Base-by-base conservation (phyloP, 1,284 basidiomycete genomes). In the Ustilago trichophora region DNA sequence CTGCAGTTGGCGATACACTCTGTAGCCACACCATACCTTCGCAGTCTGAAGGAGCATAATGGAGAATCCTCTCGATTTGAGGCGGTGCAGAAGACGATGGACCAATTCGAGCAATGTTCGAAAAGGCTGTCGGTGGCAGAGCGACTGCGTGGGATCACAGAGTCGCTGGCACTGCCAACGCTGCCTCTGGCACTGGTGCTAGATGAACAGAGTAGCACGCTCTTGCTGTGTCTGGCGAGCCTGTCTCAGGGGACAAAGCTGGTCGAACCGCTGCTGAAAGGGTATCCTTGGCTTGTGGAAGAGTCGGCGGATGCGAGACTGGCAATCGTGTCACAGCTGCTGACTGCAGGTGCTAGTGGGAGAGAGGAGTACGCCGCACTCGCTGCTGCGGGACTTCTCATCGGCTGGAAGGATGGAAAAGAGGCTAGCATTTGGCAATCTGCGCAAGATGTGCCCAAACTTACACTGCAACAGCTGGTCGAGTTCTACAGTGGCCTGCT, bases 211-310 rank as follows among this genome's bases (percentile, higher is more conserved):
- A 21, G 32, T 4, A n/a, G 10, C 4, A 32, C 49, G 1, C 31
- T 68, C n/a, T 9, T 68, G 49, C 34, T 62, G 27, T 53, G 44
- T n/a, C 10, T 68, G 7, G 57, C 65, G 9, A 49, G 46, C n/a
- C 37, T 68, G 0, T 45, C 57, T 9, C 36, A 47, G 3, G 53
- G 44, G 1, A 45, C 43, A 4, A 33, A 46, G 2, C n/a, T 58
- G 24, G 34, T 68, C 3, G 46, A n/a, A 9, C 33, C 37, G 5
- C 29, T 68, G 29, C 21, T 68, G n/a, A 18, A 38, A 8, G 34
- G 46, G 12, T 41, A 24, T 7, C 11, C 21, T 4, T 47, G 49
- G 53, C 29, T 68, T 4, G 43, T 54, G 9, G 40, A 38, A 3
- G 58, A 62, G 9, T 54, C 49, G 4, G 49, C 53, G 3, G 13